phyloP scores from a whole-genome alignment of 2,329 filamentous ascomycete genomes.

The Xylariaceae sp. region DNA sequence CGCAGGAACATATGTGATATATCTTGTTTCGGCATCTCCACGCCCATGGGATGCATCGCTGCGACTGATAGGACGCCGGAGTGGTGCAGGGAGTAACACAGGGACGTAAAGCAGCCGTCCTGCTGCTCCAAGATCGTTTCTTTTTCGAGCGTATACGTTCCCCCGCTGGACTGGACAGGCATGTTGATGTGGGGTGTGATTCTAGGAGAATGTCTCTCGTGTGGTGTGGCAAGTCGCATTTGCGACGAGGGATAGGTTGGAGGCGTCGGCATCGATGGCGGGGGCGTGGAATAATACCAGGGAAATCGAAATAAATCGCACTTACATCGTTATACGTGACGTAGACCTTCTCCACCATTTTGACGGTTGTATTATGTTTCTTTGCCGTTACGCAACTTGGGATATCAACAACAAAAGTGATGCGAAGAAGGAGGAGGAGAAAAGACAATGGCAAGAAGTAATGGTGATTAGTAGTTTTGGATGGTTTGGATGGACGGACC shows the following conservation, averaged over 20 bases:
- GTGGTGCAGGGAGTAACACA: neutral
- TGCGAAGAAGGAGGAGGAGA: neutral
- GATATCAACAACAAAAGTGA: neutral
- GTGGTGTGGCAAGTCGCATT: slow-evolving; percentile 7
- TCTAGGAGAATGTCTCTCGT: neutral
- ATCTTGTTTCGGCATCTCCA: neutral
- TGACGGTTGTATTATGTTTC: slow-evolving; percentile 31
- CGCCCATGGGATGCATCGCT: neutral
- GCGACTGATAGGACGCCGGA: neutral
- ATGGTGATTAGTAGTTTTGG: too few species aligned
- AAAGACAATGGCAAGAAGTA: neutral
- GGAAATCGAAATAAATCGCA: slow-evolving; percentile 15
- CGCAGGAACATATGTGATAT: slow-evolving; percentile 1
- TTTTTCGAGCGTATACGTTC: neutral
- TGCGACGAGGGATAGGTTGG: neutral
- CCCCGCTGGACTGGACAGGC: neutral
- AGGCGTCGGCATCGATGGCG: slow-evolving; percentile 11
- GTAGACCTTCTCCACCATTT: slow-evolving; percentile 80
- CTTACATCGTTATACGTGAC: slow-evolving; percentile 88
- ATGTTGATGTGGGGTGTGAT: neutral
- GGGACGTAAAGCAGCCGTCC: neutral
- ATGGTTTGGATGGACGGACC: too few species aligned
- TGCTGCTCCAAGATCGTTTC: neutral
- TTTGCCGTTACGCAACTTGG: neutral
- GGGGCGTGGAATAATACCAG: slow-evolving; percentile 11